Conservation (phyloP, 2,329 filamentous ascomycete species). For the Colletotrichum limetticola region DNA sequence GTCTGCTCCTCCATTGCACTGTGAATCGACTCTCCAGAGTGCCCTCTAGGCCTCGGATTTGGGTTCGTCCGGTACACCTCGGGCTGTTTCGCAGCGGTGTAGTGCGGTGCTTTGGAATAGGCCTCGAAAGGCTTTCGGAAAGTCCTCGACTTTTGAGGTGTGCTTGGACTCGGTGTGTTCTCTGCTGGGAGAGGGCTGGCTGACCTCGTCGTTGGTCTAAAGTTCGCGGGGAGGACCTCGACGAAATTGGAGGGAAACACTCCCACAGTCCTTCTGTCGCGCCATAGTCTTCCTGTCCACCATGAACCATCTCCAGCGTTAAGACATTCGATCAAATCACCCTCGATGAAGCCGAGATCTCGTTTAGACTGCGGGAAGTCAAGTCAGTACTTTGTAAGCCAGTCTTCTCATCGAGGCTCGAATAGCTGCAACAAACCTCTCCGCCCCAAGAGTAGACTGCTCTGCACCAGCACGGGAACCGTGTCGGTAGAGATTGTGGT, state of each 20-base stretch:
- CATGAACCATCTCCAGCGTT: conserved; percentile 98
- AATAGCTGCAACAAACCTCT: conserved; percentile 65
- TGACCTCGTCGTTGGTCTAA: conserved; percentile 77
- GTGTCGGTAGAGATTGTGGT: conserved; percentile 73
- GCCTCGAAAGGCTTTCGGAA: conserved; percentile 76
- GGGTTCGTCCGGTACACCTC: conserved; percentile 63
- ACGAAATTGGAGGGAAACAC: conserved; percentile 98
- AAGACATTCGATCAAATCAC: conserved; percentile 96
- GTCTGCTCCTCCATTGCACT: conserved; percentile 17
- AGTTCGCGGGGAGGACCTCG: conserved; percentile 85
- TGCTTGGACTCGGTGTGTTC: conserved; percentile 65
- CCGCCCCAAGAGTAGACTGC: conserved; percentile 95
- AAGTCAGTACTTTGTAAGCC: conserved; percentile 37
- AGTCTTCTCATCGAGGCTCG: background rate
- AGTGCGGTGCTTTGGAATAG: conserved; percentile 74
- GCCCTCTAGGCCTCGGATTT: conserved; percentile 49
- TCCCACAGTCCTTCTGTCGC: conserved; percentile 91
- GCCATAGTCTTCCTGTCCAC: conserved; percentile 94
- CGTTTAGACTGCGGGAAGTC: conserved; percentile 74
- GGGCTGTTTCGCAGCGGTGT: conserved; percentile 71
- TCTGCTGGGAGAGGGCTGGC: conserved; percentile 69
- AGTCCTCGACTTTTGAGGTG: conserved; percentile 69
- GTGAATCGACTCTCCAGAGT: conserved; percentile 52
- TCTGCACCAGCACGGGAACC: conserved; percentile 91
- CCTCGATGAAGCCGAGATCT: conserved; percentile 96